phyloP scores from a whole-genome alignment of 371 early-diverging fungal species.

The Mortierella sp. region DNA sequence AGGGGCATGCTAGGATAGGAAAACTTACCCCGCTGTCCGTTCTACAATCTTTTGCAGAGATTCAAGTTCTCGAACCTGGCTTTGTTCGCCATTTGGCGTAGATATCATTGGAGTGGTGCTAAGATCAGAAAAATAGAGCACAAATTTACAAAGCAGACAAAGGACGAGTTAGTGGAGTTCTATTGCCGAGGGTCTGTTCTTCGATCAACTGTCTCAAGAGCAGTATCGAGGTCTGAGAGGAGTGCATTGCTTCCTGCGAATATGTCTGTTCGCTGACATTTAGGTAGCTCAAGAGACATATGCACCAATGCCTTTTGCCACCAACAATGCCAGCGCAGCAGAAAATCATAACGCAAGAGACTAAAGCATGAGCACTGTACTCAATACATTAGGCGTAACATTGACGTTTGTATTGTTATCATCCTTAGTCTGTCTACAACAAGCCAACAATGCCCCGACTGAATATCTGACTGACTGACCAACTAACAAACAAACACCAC shows the following conservation, averaged over 20 bases:
- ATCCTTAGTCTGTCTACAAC: not conserved
- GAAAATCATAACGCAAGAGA: not conserved
- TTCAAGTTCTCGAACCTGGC: slow-evolving; percentile 41
- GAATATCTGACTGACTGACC: not conserved
- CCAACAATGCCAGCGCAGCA: not conserved
- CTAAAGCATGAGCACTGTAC: not conserved
- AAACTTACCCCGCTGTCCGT: slow-evolving; percentile 48
- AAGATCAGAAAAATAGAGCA: not conserved
- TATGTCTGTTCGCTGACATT: not conserved
- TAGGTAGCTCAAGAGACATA: no score
- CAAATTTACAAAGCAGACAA: not conserved
- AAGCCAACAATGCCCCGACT: not conserved
- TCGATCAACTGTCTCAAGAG: no score
- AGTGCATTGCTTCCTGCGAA: not conserved
- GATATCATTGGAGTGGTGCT: slow-evolving; percentile 30
- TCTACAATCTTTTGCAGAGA: slow-evolving; percentile 52
- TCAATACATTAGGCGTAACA: not conserved
- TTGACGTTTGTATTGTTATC: not conserved
- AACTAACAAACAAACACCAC: not conserved
- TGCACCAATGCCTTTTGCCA: not conserved
- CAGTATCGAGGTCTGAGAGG: no score
- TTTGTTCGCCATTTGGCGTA: slow-evolving; percentile 23
- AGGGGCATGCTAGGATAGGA: no score
- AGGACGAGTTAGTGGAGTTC: not conserved
- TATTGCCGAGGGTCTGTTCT: not conserved